Percentiles rank a stretch among this genome's conserved stretches.
Conservation (phyloP, 208 protist genomes). For the Giardia duodenalis region DNA sequence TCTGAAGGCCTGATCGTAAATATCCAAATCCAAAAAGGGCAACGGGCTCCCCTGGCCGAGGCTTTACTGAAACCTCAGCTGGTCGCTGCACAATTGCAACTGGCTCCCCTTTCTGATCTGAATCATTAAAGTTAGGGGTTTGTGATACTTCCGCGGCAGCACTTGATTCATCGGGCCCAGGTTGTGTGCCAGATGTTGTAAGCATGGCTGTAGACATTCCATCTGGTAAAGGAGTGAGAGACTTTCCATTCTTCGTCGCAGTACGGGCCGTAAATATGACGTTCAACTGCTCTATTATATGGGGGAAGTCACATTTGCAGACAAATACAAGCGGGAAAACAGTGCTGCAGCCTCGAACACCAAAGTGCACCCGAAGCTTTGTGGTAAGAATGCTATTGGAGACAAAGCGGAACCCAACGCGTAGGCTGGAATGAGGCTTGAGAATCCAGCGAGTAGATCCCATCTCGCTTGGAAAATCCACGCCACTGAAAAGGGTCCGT, state of each 20-base stretch:
- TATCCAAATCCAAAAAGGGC: not conserved
- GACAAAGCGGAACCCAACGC: not conserved
- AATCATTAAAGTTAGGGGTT: not conserved
- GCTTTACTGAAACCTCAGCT: too few relatives aligned
- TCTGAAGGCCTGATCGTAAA: not conserved
- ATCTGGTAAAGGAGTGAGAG: not conserved
- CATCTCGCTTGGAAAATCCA: not conserved
- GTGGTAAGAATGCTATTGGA: not conserved
- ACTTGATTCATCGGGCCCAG: not conserved
- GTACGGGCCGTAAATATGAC: not conserved
- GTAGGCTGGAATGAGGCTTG: not conserved
- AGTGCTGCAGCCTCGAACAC: not conserved
- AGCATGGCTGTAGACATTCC: not conserved
- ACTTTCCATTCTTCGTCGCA: not conserved
- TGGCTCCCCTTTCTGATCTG: too few relatives aligned
- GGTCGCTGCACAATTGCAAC: too few relatives aligned
- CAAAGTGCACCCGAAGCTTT: not conserved
- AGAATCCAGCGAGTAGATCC: not conserved
- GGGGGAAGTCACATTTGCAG: not conserved
- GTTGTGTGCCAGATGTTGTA: not conserved
- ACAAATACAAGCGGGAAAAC: not conserved
- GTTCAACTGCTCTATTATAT: not conserved
- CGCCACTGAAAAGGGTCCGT: not conserved
- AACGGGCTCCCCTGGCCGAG: too few relatives aligned
- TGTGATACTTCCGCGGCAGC: not conserved